phyloP scores from a whole-genome alignment of 257 asterid species.

The Penstemon barbatus region DNA sequence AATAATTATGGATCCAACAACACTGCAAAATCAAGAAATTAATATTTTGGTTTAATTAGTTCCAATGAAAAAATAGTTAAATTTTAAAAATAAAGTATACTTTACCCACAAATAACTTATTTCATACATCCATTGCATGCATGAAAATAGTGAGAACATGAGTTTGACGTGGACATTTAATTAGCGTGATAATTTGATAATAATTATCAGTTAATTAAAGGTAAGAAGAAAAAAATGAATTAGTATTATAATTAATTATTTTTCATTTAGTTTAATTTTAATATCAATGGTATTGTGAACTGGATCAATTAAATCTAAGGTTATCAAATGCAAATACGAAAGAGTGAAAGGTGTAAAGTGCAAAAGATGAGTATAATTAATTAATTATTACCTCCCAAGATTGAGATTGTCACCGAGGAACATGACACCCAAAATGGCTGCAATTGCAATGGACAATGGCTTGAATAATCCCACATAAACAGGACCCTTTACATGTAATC shows the following conservation, averaged over 20 bases:
- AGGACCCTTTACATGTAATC: constrained; percentile 49
- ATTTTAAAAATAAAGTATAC: not conserved
- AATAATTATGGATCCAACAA: constrained; percentile 37
- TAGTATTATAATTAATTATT: too few relatives aligned
- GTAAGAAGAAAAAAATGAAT: too few relatives aligned
- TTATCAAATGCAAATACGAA: too few relatives aligned
- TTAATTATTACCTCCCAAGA: constrained; percentile 45
- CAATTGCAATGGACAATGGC: constrained; percentile 54
- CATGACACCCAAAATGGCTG: constrained; percentile 44
- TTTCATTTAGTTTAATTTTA: too few relatives aligned
- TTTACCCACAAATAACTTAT: too few relatives aligned
- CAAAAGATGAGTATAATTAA: not conserved
- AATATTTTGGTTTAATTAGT: not conserved
- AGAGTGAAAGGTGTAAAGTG: not conserved
- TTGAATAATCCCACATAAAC: constrained; percentile 46
- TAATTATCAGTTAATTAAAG: too few relatives aligned
- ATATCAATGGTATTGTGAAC: too few relatives aligned
- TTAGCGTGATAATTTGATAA: too few relatives aligned
- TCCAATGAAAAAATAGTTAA: not conserved
- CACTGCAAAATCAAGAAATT: constrained; percentile 16
- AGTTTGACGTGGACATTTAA: too few relatives aligned
- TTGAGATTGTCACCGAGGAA: constrained; percentile 53
- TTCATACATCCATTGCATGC: too few relatives aligned
- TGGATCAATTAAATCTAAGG: too few relatives aligned
- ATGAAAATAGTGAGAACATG: too few relatives aligned